Percentiles rank a stretch among this genome's conserved stretches.
phyloP scores from a whole-genome alignment of 306 rosid genomes.

The Alnus glutinosa region DNA sequence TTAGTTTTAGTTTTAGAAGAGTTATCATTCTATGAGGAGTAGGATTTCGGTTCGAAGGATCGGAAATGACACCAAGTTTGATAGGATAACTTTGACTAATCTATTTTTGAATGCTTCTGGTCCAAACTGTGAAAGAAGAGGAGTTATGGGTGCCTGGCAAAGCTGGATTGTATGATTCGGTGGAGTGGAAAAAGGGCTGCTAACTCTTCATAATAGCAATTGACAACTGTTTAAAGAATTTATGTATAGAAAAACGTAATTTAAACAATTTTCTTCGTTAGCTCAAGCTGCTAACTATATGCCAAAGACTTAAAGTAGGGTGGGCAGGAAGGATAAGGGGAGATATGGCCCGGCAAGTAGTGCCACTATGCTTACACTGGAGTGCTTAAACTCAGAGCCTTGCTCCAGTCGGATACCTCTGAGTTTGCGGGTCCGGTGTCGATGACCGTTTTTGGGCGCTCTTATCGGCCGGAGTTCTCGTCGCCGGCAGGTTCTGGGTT shows the following conservation, averaged over 20 bases:
- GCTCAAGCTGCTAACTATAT: background rate
- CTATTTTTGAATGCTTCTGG: background rate
- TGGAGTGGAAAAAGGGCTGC: background rate
- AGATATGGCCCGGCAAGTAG: background rate
- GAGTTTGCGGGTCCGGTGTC: no score
- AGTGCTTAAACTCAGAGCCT: background rate
- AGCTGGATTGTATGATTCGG: background rate
- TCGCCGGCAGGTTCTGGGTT: no score
- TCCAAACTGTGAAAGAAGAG: background rate
- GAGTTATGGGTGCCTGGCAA: background rate
- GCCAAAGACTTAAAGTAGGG: background rate
- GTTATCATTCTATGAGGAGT: background rate
- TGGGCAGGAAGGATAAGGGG: background rate
- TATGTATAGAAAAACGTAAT: background rate
- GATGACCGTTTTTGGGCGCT: no score
- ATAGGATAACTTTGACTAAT: background rate
- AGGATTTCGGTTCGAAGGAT: background rate
- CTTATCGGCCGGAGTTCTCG: no score
- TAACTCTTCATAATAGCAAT: background rate
- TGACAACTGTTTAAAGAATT: background rate
- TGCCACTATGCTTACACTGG: background rate
- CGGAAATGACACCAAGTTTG: background rate
- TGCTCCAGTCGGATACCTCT: no score
- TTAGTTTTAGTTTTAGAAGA: constrained; percentile 6
- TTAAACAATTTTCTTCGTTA: background rate